Conservation (phyloP, 1,284 basidiomycete genomes). For the Cystobasidium slooffiae region DNA sequence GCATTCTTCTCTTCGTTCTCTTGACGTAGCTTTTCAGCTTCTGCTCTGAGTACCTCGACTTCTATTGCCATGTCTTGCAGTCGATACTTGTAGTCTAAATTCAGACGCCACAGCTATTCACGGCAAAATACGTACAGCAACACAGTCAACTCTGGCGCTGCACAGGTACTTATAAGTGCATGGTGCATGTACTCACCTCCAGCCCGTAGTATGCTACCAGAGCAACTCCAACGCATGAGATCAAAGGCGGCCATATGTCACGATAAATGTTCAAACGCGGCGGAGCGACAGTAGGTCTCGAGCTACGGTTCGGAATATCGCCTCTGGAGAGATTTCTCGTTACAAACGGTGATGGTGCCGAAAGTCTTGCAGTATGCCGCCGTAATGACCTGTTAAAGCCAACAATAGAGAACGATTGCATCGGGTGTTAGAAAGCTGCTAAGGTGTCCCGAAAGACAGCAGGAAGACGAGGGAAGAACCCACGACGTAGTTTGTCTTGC, state of each 20-base stretch:
- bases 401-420: constrained; percentile 9
- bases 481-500: background rate
- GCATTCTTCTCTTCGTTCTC: constrained; percentile 14
- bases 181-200: constrained; percentile 23
- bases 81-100: constrained; percentile 38
- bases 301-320: constrained; percentile 8
- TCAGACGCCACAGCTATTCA: constrained; percentile 29
- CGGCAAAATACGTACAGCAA: background rate
- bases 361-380: too few species aligned
- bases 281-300: constrained; percentile 14
- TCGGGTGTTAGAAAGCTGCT: background rate
- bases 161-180: background rate
- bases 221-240: constrained; percentile 26
- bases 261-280: constrained; percentile 35
- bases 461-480: background rate
- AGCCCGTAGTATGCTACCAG: constrained; percentile 34
- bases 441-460: background rate
- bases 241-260: constrained; percentile 41
- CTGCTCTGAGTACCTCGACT: constrained; percentile 22
- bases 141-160: background rate
- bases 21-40: constrained; percentile 24
- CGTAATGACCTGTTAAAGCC: background rate
- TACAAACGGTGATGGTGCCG: background rate
- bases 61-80: constrained; percentile 32
- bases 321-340: background rate